Base-by-base conservation (phyloP, 345 rosid genomes). In the Excoecaria cochinchinensis region DNA sequence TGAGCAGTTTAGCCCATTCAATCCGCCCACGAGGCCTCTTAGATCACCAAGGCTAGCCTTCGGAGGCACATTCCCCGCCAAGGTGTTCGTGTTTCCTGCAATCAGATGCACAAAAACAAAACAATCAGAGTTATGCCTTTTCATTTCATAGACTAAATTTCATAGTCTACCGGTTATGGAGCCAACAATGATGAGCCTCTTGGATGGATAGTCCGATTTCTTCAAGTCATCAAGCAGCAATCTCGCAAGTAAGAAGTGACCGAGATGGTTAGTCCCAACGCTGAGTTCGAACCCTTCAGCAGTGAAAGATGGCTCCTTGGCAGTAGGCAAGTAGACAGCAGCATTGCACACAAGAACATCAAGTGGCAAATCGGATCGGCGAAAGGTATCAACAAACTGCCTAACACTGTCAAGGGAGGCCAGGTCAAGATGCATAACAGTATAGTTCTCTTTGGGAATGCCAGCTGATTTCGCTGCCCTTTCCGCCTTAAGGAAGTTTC, bases 21-120 rank as follows among this genome's bases (percentile, higher is more conserved):
- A 78, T 6, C 99, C 99, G 0, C 94, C 91, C 0, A 86, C 88
- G 14, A 95, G 85, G 25, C 97, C 99, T 79, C 97, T 86, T 80
- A 92, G 21, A 83, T 95, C 97, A 3, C 97, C 97, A 3, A 95
- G 91, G 84, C 88, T 92, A 24, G 99, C 99, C 86, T 90, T 95
- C 0, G 99, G 97, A 5, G 97, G 97, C 16, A 95, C 95, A 76
- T 95, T 95, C 14, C 99, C 99, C 0, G 97, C 99, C 91, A 95
- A 84, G 9, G 99, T 95, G 78, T 95, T 95, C 5, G 97, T 89
- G 88, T 95, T 95, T 64, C 99, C 99, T 92, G 74, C 70, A 76
- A 69, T 55, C 50, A 56, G 1, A 57, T 48, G 39, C 44, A 63
- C 13, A 53, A 56, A 0, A 56, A 56, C 25, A 8, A 44, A 25